These are phyloP conservation scores for Oryza longistaminata DNA, from an alignment of 176 grass and related monocot genomes.

Conservation along the genomic window DNA sequence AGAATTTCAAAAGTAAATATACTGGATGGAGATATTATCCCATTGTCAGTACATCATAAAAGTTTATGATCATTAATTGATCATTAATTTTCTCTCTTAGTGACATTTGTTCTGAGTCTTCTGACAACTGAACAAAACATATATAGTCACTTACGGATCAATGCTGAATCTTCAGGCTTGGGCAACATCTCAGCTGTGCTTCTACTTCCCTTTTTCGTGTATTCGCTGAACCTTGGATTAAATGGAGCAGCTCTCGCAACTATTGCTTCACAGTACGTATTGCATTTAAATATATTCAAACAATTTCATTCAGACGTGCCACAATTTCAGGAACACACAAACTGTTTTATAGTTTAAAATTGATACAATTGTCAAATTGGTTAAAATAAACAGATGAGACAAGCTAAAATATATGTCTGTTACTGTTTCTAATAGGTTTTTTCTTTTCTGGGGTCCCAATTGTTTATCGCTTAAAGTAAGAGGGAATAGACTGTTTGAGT, in stretches of 20 bases:
- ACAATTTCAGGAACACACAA: neutral
- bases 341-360: neutral
- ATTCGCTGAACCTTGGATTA: slow-evolving; percentile 52
- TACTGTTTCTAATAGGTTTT: neutral
- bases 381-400: neutral
- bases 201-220: slow-evolving; percentile 51
- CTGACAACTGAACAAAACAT: neutral
- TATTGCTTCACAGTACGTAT: slow-evolving; percentile 59
- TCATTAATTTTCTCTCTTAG: neutral
- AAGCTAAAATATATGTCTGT: neutral
- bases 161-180: slow-evolving; percentile 41
- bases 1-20: neutral
- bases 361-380: neutral
- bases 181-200: slow-evolving; percentile 58
- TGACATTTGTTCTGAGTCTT: neutral
- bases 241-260: slow-evolving; percentile 67
- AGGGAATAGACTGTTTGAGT: neutral
- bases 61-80: slow-evolving; percentile 1
- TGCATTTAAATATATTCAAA: slow-evolving; percentile 7
- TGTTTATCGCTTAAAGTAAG: neutral
- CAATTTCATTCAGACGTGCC: neutral
- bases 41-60: neutral
- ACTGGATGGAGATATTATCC: neutral
- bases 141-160: neutral
- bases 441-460: neutral